A percentile compares a stretch with the other conserved stretches of the same genome.
phyloP scores from a whole-genome alignment of 495 filamentous ascomycete species.

The Hyaloscypha bicolor region DNA sequence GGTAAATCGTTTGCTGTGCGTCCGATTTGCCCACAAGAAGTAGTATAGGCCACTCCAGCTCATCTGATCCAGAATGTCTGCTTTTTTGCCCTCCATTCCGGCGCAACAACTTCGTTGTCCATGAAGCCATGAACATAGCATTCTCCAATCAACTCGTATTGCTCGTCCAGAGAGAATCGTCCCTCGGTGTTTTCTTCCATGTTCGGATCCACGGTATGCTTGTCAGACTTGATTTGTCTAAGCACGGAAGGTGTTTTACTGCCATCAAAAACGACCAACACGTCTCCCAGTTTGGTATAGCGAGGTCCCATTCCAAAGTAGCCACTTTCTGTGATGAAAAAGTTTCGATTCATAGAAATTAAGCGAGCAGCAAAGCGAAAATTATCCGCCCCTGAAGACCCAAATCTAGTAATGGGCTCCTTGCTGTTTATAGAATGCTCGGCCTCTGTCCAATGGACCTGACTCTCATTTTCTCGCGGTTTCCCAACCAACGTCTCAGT shows the following conservation, averaged over 20 bases:
- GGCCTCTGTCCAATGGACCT: background rate
- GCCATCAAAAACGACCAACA: background rate
- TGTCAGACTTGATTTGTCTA: background rate
- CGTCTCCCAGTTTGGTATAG: background rate
- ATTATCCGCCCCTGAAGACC: background rate
- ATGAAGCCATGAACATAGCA: slow-evolving; percentile 7
- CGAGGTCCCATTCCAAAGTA: background rate
- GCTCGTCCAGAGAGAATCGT: background rate
- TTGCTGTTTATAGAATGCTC: background rate
- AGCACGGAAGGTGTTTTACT: background rate
- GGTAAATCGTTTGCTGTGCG: too few species aligned
- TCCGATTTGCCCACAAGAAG: too few species aligned
- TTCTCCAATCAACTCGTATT: slow-evolving; percentile 1
- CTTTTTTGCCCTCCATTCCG: background rate
- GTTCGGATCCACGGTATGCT: background rate
- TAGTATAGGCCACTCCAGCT: background rate
- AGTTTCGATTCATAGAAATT: background rate
- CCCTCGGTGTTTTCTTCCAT: background rate
- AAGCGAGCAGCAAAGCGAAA: background rate
- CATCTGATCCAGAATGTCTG: slow-evolving; percentile 1
- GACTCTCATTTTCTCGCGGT: too few species aligned
- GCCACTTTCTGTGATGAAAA: background rate
- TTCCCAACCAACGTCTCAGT: too few species aligned
- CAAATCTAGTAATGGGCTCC: background rate
- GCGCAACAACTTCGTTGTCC: slow-evolving; percentile 1